Conservation (phyloP, 106 monocot genomes). For the Platanthera zijinensis region DNA sequence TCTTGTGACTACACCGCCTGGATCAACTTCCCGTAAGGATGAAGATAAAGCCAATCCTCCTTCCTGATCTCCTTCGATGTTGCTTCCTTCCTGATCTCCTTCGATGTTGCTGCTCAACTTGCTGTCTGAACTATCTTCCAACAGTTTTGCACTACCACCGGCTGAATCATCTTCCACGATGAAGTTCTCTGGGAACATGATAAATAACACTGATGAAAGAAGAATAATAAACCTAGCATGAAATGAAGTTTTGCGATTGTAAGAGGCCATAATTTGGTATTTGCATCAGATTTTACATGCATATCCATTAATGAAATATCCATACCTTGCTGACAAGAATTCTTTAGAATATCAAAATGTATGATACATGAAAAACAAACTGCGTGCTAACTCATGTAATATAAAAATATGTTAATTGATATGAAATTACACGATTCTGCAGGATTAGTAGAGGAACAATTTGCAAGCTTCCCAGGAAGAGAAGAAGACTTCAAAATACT, state of each 20-base stretch:
- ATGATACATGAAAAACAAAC: neutral
- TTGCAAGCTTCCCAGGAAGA: slow-evolving; percentile 94
- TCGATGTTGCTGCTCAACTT: no score
- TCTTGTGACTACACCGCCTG: no score
- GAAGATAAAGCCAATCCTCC: no score
- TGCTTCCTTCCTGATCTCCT: no score
- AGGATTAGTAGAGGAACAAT: slow-evolving; percentile 81
- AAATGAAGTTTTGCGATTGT: neutral
- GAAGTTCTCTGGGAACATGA: slow-evolving; percentile 70
- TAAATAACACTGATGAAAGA: neutral
- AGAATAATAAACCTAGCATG: neutral
- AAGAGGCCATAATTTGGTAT: neutral
- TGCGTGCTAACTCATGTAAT: neutral
- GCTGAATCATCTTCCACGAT: slow-evolving; percentile 99
- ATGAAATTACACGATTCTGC: slow-evolving; percentile 73
- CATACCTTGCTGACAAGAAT: no score
- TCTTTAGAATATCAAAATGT: neutral
- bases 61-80: no score
- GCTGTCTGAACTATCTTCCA: no score
- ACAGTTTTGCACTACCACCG: slow-evolving; percentile 95
- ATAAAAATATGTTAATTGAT: neutral
- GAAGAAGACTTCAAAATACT: slow-evolving; percentile 92
- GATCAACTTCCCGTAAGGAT: no score
- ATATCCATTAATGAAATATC: neutral
- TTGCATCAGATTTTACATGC: neutral